Evolutionary conservation across 495 filamentous ascomycete species (phyloP), one percentile per base, ranked within the genome.

Genomic region (Trichocladium uniseriatum): DNA sequence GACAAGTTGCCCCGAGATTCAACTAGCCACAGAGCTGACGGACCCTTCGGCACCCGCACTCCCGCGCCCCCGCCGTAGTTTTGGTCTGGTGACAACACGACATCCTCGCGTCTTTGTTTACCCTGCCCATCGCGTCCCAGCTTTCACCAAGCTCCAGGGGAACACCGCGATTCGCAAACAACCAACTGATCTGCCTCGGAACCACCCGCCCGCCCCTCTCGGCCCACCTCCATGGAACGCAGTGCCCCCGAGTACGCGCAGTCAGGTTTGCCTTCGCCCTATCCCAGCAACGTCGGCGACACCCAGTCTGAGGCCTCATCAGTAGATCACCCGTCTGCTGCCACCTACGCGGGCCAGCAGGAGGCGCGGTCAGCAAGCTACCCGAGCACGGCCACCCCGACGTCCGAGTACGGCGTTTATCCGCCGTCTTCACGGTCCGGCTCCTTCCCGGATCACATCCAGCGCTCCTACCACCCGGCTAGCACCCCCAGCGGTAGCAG

Each of bases 191-290:
- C 24, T 27, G 24, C 44, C 57, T 59, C 57, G n/a, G n/a, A n/a
- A n/a, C n/a, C n/a, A n/a, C n/a, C n/a, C n/a, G n/a, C n/a, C n/a
- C 52, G 57, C 54, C 60, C 63, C 65, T 64, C 19, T 55, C 61
- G 44, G 10, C 5, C 31, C 5, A 11, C 7, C 7, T 76, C 72
- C 82, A 92, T 95, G 86, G 86, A 90, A 79, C 86, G 86, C 79
- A 80, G 84, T 77, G 79, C 86, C 65, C 73, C 86, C 76, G 89
- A 94, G 71, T 95, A 90, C 76, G 81, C 87, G 85, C 90, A 95
- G 83, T 83, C 89, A 94, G 91, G 89, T 95, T 94, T 87, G 90
- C 82, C 79, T 71, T 82, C 81, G 82, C 84, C 81, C 75, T 82
- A 80, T 77, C 77, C 82, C 74, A 74, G 79, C 60, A 75, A 77